Base-by-base conservation (phyloP, 2,329 filamentous ascomycete genomes). In the Phaeosphaeria sp. region DNA sequence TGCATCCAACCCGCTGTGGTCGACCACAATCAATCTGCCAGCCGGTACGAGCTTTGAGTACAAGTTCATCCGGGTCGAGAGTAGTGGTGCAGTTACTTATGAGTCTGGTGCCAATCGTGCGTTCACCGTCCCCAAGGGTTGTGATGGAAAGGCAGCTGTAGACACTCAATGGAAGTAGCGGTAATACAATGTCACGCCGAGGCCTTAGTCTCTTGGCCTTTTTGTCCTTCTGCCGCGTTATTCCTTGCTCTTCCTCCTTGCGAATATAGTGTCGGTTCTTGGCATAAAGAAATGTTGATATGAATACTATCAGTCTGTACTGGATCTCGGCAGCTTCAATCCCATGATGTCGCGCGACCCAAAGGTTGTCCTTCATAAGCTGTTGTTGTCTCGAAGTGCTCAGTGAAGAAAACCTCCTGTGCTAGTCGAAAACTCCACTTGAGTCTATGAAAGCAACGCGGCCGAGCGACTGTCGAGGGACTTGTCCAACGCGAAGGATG, bases 21-120 rank as follows among this genome's bases (percentile, higher is more conserved):
- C 69, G n/a, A 74, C 70, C 0, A 76, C 72, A 11, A 66, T 82
- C 11, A 75, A 72, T 40, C 59, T 84, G 33, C 67, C 73, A 1
- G 80, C 80, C 1, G 81, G 79, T 0, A 71, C 77, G 57, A 75
- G 65, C 11, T 72, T 82, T n/a, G 75, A 65, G 51, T 85, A 84
- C 61, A 77, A 77, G 61, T 85, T 82, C 61, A 78, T 80, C 24
- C 72, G 77, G 22, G 73, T 80, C 58, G 75, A 83, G 65, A 77
- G 81, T 59, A 81, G 77, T 58, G 76, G 75, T 1, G 74, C 80
- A 54, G 78, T 77, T 30, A 78, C 83, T 8, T 82, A 78, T 59
- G 82, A 84, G 74, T 74, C 71, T 8, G 68, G 65, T 11, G 60
- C 61, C 0, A 83, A 83, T 56, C 65, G 82, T 13, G 78, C 74